A percentile compares a stretch with the other conserved stretches of the same genome.
These are phyloP conservation scores for Hamamelis virginiana DNA, from an alignment of 164 flowering plant species.

Conservation along the genomic window DNA sequence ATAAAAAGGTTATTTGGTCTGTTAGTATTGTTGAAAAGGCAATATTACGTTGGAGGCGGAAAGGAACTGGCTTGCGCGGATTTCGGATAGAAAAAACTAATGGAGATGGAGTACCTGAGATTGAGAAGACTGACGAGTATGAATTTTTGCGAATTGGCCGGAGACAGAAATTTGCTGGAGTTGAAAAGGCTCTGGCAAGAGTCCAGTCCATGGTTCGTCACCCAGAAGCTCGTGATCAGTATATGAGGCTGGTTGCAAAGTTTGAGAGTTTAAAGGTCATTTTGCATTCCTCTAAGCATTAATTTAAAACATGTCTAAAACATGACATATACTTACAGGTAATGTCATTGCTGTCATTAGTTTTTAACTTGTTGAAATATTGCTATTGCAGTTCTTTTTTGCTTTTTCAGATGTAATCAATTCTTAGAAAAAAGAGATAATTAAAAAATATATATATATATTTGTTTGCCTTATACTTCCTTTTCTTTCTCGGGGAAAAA, in stretches of 20 bases:
- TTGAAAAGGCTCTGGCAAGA: conserved; percentile 72
- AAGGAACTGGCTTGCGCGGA: conserved; percentile 74
- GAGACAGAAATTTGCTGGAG: conserved; percentile 56
- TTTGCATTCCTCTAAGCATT: not conserved
- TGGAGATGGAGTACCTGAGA: conserved; percentile 21
- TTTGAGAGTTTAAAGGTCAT: conserved; percentile 46
- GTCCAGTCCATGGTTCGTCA: conserved; percentile 81
- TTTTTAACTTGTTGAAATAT: not conserved
- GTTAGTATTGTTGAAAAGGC: conserved; percentile 86
- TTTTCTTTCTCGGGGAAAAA: too few relatives aligned
- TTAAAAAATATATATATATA: too few relatives aligned
- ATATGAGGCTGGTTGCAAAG: conserved; percentile 56
- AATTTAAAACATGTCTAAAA: not conserved
- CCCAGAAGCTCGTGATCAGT: conserved; percentile 84
- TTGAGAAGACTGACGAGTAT: conserved; percentile 62
- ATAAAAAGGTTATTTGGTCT: conserved; percentile 67
- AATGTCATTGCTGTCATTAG: not conserved
- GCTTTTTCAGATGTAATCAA: too few relatives aligned
- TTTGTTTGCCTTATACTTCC: too few relatives aligned
- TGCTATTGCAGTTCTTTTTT: not conserved
- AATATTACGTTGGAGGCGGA: conserved; percentile 88
- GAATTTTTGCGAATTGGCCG: conserved; percentile 67
- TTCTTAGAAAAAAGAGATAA: too few relatives aligned
- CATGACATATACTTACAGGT: not conserved
- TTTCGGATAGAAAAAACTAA: conserved; percentile 36